phyloP scores from a whole-genome alignment of 2,329 filamentous ascomycete genomes.

The Arthrobotrys iridis region DNA sequence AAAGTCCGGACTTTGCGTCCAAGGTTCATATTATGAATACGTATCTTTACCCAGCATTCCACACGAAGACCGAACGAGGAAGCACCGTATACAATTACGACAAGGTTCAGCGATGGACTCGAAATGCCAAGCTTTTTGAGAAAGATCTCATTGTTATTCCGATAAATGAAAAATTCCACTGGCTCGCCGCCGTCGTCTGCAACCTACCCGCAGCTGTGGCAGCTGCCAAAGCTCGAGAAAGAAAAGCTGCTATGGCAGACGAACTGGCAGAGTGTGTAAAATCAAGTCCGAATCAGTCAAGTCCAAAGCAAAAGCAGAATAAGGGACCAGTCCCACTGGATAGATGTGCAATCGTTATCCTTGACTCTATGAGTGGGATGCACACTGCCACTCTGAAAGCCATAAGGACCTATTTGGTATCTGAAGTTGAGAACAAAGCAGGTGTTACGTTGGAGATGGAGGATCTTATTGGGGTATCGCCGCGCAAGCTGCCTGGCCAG shows the following conservation, averaged over 20 bases:
- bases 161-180: constrained; percentile 85
- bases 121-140: constrained; percentile 81
- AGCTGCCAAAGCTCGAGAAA: constrained; percentile 15
- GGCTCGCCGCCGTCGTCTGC: constrained; percentile 96
- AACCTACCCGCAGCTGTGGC: constrained; percentile 75
- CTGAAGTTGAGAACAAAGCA: constrained; percentile 26
- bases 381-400: constrained; percentile 20
- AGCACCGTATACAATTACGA: constrained; percentile 78
- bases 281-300: not conserved
- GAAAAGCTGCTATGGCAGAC: not conserved
- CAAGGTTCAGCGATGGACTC: constrained; percentile 86
- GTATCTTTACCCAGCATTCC: constrained; percentile 86
- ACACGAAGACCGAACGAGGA: constrained; percentile 57
- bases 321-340: constrained; percentile 13
- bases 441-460: constrained; percentile 60
- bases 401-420: constrained; percentile 25
- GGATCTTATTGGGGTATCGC: constrained; percentile 9
- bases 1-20: constrained; percentile 68
- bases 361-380: constrained; percentile 41
- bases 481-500: constrained; percentile 73
- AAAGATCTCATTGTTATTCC: constrained; percentile 92
- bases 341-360: constrained; percentile 30
- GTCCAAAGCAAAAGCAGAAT: constrained; percentile 1
- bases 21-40: constrained; percentile 90
- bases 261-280: constrained; percentile 25